Evolutionary conservation across 1,284 basidiomycete species (phyloP).

Genomic region (Vanrija pseudolonga): DNA sequence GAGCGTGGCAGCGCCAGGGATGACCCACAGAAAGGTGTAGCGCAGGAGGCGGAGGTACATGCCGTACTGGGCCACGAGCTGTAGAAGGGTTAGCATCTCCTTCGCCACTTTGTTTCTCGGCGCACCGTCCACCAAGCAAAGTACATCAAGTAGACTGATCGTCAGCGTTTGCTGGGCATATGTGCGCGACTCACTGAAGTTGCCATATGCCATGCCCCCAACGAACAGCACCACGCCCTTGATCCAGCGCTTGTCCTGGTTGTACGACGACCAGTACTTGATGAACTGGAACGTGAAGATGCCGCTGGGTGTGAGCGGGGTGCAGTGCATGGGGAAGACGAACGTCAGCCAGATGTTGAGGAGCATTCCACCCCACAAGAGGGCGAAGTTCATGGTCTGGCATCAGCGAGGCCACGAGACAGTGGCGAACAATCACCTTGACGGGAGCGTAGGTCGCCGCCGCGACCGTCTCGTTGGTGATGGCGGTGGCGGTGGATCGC

Average conservation of each 20-base stretch:
- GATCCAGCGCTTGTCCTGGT: constrained; percentile 23
- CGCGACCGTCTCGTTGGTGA: no score
- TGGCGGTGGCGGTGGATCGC: no score
- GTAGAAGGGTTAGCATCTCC: no score
- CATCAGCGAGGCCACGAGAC: no score
- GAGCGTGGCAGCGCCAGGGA: not conserved
- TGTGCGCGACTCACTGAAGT: not conserved
- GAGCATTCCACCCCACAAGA: no score
- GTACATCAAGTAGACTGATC: not conserved
- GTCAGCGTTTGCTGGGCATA: not conserved
- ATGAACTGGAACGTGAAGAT: constrained; percentile 17
- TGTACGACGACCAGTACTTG: constrained; percentile 17
- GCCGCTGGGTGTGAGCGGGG: constrained; percentile 6
- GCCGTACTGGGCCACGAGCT: no score
- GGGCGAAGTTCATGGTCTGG: no score
- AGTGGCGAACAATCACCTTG: no score
- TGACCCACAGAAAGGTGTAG: constrained; percentile 24
- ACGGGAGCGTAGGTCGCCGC: no score
- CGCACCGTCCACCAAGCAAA: not conserved
- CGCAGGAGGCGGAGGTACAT: constrained; percentile 19
- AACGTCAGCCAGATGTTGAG: no score
- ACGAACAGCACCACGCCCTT: constrained; percentile 17
- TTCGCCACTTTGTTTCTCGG: no score
- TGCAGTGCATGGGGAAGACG: no score
- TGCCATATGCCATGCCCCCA: not conserved